Evolutionary conservation across 2,329 filamentous ascomycete genomes (phyloP), one percentile per base, ranked within the genome.

Genomic region (Botrytis paeoniae): DNA sequence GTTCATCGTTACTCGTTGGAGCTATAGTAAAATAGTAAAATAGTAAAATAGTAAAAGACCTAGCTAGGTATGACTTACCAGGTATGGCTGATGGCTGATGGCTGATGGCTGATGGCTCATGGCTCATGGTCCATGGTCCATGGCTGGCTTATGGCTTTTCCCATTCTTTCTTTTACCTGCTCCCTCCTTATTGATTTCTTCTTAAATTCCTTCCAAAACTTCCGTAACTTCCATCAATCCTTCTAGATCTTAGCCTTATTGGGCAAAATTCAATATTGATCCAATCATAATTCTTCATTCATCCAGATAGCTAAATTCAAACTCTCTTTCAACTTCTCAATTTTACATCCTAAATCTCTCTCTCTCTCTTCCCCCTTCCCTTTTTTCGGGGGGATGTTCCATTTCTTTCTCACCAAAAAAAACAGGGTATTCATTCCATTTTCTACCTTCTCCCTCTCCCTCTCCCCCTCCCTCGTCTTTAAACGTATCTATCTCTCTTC

Each of bases 291-390:
- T 45, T 16, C 48, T n/a, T 14, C 25, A n/a, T 54, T 25, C 25
- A 2, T 18, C 10, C 22, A 39, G 59, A 29, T 45, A 43, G 39
- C 37, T 20, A 41, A 64, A 43, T 29, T 32, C n/a, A 45, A 51
- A 45, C 37, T 68, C 35, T 68, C 64, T 68, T 68, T 68, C 64
- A 68, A 54, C 45, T 63, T 63, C 61, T 43, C 25, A 43, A 43
- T 63, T 43, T 41, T 5, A 32, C 39, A 32, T 43, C 37, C 59
- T 7, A 43, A 63, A 43, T 39, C 37, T 43, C 37, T 41, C 16
- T 39, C 35, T 16, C 22, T 10, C 20, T 48, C 37, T 43, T 29
- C n/a, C n/a, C 41, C 62, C 9, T 45, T n/a, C 41, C 35, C 45
- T 51, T 29, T 48, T 51, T 37, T 45, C 12, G 12, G 48, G 48